Evolutionary conservation across 208 protist genomes (phyloP).

Genomic region (Kentomonas sorsogonicus): DNA sequence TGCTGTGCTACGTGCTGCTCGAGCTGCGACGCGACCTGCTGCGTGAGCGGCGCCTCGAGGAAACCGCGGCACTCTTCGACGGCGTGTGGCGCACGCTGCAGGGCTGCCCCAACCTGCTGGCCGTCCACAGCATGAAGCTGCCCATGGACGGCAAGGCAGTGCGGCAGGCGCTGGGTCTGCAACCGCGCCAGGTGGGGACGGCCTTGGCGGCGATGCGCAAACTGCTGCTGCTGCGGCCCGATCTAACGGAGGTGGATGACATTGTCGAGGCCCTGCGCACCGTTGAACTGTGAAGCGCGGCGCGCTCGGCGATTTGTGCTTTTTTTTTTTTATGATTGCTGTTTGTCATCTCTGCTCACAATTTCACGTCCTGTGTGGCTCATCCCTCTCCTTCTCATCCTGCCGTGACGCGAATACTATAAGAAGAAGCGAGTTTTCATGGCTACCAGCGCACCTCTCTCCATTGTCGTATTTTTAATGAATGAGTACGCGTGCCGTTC

Average conservation of each 20-base stretch:
- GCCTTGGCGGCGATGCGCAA: slow-evolving; percentile 44
- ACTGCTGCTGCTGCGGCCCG: slow-evolving; percentile 49
- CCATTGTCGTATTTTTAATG: neutral
- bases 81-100: slow-evolving; percentile 31
- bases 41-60: neutral
- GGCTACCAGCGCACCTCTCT: neutral
- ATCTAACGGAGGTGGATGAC: slow-evolving; percentile 11
- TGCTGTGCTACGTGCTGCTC: slow-evolving; percentile 48
- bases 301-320: neutral
- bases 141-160: slow-evolving; percentile 72
- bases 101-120: slow-evolving; percentile 33
- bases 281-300: too few species aligned
- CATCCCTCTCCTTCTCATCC: neutral
- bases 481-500: neutral
- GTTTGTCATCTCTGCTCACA: neutral
- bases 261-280: too few species aligned
- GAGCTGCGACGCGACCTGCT: slow-evolving; percentile 21
- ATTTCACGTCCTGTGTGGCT: neutral
- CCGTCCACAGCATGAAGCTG: slow-evolving; percentile 32
- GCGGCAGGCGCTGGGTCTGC: slow-evolving; percentile 29
- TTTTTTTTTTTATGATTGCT: slow-evolving; percentile 1
- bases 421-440: neutral
- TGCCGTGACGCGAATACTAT: neutral
- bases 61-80: slow-evolving; percentile 8
- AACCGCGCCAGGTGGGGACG: slow-evolving; percentile 40